Base-by-base conservation (phyloP, 2,329 filamentous ascomycete genomes). In the Trichoderma hamatum region DNA sequence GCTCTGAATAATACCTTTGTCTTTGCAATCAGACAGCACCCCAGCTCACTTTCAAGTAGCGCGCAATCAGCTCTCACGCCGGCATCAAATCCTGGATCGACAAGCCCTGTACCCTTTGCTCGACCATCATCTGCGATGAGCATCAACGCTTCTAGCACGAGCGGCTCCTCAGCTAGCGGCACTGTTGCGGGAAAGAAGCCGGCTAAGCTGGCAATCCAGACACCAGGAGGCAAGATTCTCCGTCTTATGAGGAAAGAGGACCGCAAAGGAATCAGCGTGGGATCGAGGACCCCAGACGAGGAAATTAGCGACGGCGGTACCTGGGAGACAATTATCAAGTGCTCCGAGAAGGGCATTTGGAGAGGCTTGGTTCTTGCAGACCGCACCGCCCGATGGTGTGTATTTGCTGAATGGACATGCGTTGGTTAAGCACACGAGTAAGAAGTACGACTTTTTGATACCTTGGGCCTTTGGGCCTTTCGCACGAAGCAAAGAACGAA, bases 1-100 rank as follows among this genome's bases (percentile, higher is more conserved):
- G 94, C 93, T 1, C 85, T 97, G 68, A 97, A 98, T 83, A 98
- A 99, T 78, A 99, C 96, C 0, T 99, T 97, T 77, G 95, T 99
- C 32, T 99, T 99, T 79, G 92, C 92, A 65, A 92, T 99, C 70
- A 92, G 96, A 56, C 96, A 99, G 77, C 94, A 99, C 77, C 92
- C 94, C 0, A 85, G 82, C 77, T 91, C 93, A 0, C 71, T 79
- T 0, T 72, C 76, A 0, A 76, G 71, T 52, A 77, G 75, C 7
- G 65, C 73, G 3, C 75, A 76, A 32, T 82, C 80, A 30, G 75
- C 75, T 1, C 76, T 84, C 70, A 83, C 83, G 11, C 82, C 84
- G 5, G 79, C 83, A 6, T 83, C 82, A 59, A 84, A 85, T 70
- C 80, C 82, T 3, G 83, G 84, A 7, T 80, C 78, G 32, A 79